These are phyloP conservation scores for Hippophae gyantsensis DNA, from an alignment of 306 rosid genomes.

Conservation along the genomic window DNA sequence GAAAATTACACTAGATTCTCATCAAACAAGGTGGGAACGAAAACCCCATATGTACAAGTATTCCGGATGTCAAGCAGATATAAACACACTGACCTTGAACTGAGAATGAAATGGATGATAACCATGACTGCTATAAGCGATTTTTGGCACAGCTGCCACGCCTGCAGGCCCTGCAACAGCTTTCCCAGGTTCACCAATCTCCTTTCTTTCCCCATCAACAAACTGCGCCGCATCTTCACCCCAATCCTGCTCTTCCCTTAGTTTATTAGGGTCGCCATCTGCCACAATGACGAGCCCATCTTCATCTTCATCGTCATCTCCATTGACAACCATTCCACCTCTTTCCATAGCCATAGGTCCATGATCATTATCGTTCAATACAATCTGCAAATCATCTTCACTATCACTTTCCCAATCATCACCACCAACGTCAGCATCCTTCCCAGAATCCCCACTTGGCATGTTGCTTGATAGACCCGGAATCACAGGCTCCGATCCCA, in stretches of 20 bases:
- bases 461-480: constrained; percentile 50
- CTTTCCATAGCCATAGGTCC: constrained; percentile 61
- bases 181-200: constrained; percentile 48
- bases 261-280: constrained; percentile 47
- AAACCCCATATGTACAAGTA: constrained; percentile 27
- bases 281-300: constrained; percentile 62
- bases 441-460: constrained; percentile 15
- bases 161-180: constrained; percentile 11
- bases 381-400: constrained; percentile 95
- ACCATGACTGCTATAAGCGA: constrained; percentile 73
- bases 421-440: constrained; percentile 22
- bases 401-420: constrained; percentile 95
- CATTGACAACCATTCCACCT: constrained; percentile 39
- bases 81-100: constrained; percentile 81
- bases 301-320: constrained; percentile 61
- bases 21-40: constrained; percentile 23
- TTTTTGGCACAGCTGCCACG: constrained; percentile 33
- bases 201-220: constrained; percentile 74
- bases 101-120: constrained; percentile 95
- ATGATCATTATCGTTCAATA: constrained; percentile 66
- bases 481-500: constrained; percentile 55
- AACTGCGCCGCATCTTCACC: constrained; percentile 43
- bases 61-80: constrained; percentile 30
- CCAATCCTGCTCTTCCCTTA: constrained; percentile 78
- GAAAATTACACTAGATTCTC: constrained; percentile 29